Conservation (phyloP, 768 basidiomycete genomes). For the Trametes cingulata region DNA sequence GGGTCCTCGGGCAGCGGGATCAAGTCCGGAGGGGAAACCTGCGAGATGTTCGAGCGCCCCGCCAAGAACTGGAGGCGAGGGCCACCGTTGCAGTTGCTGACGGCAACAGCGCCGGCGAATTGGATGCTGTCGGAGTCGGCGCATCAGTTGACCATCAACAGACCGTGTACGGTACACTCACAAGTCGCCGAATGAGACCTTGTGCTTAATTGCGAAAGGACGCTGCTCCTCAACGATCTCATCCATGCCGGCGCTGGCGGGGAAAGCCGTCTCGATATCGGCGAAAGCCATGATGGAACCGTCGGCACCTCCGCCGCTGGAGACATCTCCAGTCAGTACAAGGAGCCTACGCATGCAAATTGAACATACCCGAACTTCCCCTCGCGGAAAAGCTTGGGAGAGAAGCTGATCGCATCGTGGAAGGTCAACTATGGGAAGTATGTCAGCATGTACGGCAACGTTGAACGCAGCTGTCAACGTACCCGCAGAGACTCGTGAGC, state of each 20-base stretch:
- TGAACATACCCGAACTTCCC: slow-evolving; percentile 16
- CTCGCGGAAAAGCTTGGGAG: slow-evolving; percentile 10
- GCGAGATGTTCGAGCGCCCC: slow-evolving; percentile 28
- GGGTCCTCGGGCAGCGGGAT: slow-evolving; percentile 26
- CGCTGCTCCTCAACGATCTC: slow-evolving; percentile 16
- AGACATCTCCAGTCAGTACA: background rate
- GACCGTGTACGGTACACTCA: slow-evolving; percentile 27
- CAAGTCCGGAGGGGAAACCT: slow-evolving; percentile 19
- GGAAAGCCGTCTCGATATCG: slow-evolving; percentile 38
- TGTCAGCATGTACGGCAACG: background rate
- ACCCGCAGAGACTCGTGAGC: slow-evolving; percentile 18
- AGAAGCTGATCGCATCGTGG: slow-evolving; percentile 30
- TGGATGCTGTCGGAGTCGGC: slow-evolving; percentile 28
- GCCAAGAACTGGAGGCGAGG: slow-evolving; percentile 31
- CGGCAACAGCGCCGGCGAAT: slow-evolving; percentile 34
- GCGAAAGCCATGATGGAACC: slow-evolving; percentile 51
- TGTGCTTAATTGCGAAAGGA: slow-evolving; percentile 13
- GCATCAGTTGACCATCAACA: background rate
- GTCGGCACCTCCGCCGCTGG: slow-evolving; percentile 35
- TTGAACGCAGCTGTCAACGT: background rate
- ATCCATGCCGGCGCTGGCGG: slow-evolving; percentile 20
- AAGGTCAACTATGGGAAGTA: slow-evolving; percentile 24
- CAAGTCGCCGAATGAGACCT: slow-evolving; percentile 42
- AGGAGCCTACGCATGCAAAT: background rate
- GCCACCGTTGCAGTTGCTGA: slow-evolving; percentile 31